Evolutionary conservation across 257 asterid genomes (phyloP).

Genomic region (Fraxinus quadrangulata): DNA sequence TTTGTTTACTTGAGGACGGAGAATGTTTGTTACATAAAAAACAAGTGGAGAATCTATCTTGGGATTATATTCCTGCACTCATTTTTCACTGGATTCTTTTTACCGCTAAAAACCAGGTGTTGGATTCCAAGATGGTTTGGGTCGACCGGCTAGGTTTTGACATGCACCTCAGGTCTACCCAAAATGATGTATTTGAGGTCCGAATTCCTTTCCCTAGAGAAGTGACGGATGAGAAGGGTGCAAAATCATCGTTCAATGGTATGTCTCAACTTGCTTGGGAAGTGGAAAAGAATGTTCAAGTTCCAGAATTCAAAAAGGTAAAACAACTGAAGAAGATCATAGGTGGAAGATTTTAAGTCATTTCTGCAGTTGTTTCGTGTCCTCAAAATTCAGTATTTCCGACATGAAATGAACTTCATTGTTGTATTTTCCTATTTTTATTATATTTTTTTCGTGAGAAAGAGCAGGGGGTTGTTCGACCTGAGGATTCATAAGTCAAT

Average conservation of each 20-base stretch:
- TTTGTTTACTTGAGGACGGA: neutral
- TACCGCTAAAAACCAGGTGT: slow-evolving; percentile 44
- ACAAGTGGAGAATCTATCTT: neutral
- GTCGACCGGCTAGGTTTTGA: slow-evolving; percentile 91
- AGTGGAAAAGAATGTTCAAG: slow-evolving; percentile 71
- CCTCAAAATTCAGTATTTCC: neutral
- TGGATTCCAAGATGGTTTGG: slow-evolving; percentile 90
- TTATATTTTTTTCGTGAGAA: neutral
- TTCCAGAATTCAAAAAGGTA: slow-evolving; percentile 63
- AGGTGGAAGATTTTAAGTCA: neutral
- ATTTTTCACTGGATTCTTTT: slow-evolving; percentile 2
- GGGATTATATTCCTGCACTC: neutral
- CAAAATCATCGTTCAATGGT: slow-evolving; percentile 92
- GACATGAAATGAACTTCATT: neutral
- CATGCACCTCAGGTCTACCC: slow-evolving; percentile 58
- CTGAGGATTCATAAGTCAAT: neutral
- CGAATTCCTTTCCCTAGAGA: slow-evolving; percentile 93
- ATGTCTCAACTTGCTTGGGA: slow-evolving; percentile 99
- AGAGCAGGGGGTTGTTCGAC: neutral
- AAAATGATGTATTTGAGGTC: slow-evolving; percentile 65
- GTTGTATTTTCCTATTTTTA: neutral
- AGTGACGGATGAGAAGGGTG: slow-evolving; percentile 88
- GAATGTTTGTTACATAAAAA: neutral
- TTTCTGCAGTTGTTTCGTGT: neutral
- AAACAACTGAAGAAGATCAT: slow-evolving; percentile 61